Evolutionary conservation across 768 basidiomycete species (phyloP).

Genomic region (Leccinellum albellum): DNA sequence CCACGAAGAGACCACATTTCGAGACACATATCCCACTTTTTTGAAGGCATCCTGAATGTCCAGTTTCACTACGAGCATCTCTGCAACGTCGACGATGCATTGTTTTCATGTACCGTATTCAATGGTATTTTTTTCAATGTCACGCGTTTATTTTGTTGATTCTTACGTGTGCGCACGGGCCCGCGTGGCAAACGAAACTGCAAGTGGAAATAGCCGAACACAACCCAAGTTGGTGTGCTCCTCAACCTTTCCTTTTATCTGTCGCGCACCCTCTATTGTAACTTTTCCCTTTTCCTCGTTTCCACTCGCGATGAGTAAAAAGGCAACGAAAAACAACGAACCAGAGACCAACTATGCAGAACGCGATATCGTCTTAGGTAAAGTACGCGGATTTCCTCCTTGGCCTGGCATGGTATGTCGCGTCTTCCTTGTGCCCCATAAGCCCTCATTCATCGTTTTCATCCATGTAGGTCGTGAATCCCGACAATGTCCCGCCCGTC

Average conservation of each 20-base stretch:
- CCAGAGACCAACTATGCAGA: slow-evolving; percentile 51
- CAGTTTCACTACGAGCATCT: slow-evolving; percentile 17
- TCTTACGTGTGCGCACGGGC: slow-evolving; percentile 38
- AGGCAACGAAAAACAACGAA: slow-evolving; percentile 40
- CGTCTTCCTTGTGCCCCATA: slow-evolving; percentile 18
- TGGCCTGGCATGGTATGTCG: slow-evolving; percentile 92
- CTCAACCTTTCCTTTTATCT: slow-evolving; percentile 40
- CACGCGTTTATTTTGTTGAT: slow-evolving; percentile 33
- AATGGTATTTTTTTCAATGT: slow-evolving; percentile 32
- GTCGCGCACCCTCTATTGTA: slow-evolving; percentile 28
- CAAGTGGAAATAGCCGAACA: slow-evolving; percentile 39
- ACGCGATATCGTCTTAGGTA: slow-evolving; percentile 87
- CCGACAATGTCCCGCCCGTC: slow-evolving; percentile 52
- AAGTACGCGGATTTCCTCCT: slow-evolving; percentile 89
- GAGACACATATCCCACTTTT: background rate
- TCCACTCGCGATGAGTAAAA: slow-evolving; percentile 45
- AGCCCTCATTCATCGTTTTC: slow-evolving; percentile 9
- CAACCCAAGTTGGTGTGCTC: slow-evolving; percentile 38
- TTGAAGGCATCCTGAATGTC: slow-evolving; percentile 12
- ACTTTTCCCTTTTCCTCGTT: slow-evolving; percentile 14
- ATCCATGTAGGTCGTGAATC: slow-evolving; percentile 69
- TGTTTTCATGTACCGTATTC: slow-evolving; percentile 28
- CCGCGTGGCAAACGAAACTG: slow-evolving; percentile 39
- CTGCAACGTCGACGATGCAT: slow-evolving; percentile 20
- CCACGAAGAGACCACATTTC: background rate